These are phyloP conservation scores for Eragrostis curvula DNA, from an alignment of 176 grass and related monocot genomes.

Conservation along the genomic window DNA sequence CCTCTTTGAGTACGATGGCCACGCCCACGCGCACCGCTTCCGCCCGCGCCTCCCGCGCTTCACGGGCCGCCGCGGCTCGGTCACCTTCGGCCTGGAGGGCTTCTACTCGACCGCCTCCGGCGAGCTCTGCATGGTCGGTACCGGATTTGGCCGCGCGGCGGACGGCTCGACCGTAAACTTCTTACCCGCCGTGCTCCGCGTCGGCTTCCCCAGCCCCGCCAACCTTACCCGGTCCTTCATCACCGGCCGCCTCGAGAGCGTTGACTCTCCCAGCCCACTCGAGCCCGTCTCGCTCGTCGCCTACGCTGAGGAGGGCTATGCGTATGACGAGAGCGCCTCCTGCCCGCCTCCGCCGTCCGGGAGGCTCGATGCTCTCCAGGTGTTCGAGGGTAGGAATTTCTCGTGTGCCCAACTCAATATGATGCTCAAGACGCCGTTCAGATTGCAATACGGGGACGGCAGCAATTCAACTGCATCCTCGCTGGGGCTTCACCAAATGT, in stretches of 20 bases:
- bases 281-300: slow-evolving; percentile 64
- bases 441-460: slow-evolving; percentile 37
- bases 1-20: slow-evolving; percentile 35
- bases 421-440: slow-evolving; percentile 44
- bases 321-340: slow-evolving; percentile 60
- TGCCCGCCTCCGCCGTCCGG: slow-evolving; percentile 43
- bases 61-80: slow-evolving; percentile 28
- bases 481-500: slow-evolving; percentile 40
- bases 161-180: slow-evolving; percentile 44
- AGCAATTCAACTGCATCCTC: slow-evolving; percentile 26
- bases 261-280: slow-evolving; percentile 21
- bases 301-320: slow-evolving; percentile 59
- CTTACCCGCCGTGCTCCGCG: slow-evolving; percentile 58
- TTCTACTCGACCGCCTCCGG: slow-evolving; percentile 67
- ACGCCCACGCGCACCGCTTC: slow-evolving; percentile 22
- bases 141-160: slow-evolving; percentile 45
- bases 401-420: slow-evolving; percentile 41
- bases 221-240: slow-evolving; percentile 63
- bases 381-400: slow-evolving; percentile 46
- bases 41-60: slow-evolving; percentile 53
- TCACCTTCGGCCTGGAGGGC: slow-evolving; percentile 65
- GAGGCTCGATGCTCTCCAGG: slow-evolving; percentile 40
- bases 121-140: slow-evolving; percentile 84
- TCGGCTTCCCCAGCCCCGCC: slow-evolving; percentile 51
- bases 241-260: slow-evolving; percentile 58